Evolutionary conservation across 2,329 filamentous ascomycete species (phyloP).

Genomic region (Scedosporium apiospermum): DNA sequence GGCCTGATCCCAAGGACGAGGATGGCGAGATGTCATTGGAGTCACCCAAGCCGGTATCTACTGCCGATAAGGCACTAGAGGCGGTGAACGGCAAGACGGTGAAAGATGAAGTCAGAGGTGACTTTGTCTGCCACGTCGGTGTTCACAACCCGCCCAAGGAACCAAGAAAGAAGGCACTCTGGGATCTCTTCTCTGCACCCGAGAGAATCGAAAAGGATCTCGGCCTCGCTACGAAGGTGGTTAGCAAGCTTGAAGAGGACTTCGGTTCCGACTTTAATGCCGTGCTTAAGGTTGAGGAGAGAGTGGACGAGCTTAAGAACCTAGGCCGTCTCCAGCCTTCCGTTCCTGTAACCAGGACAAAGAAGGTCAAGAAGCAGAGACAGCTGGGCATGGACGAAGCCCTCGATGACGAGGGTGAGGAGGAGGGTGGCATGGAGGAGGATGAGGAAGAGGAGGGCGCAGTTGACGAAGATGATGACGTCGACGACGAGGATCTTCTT

Average conservation of each 20-base stretch:
- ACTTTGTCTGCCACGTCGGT: conserved; percentile 95
- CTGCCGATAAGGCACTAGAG: conserved; percentile 79
- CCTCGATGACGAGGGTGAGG: conserved; percentile 35
- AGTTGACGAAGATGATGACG: conserved; percentile 69
- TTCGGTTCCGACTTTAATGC: conserved; percentile 71
- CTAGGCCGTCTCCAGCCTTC: conserved; percentile 68
- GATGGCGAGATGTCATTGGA: conserved; percentile 47
- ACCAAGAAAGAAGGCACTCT: conserved; percentile 87
- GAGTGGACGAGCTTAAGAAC: conserved; percentile 69
- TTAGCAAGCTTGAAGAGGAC: conserved; percentile 76
- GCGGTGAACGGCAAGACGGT: conserved; percentile 98
- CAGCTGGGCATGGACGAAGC: conserved; percentile 51
- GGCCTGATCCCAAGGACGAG: conserved; percentile 64
- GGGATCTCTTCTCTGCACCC: conserved; percentile 91
- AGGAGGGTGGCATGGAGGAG: conserved; percentile 55
- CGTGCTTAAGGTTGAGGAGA: conserved; percentile 71
- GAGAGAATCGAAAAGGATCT: conserved; percentile 90
- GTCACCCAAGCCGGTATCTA: conserved; percentile 41
- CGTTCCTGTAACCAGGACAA: conserved; percentile 40
- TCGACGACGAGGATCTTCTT: conserved; percentile 81
- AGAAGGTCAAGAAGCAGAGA: conserved; percentile 52
- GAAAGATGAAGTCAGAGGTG: conserved; percentile 83
- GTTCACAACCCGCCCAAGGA: conserved; percentile 83
- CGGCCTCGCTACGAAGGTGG: conserved; percentile 69
- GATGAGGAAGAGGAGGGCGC: conserved; percentile 78